Evolutionary conservation across 176 grass and related monocot species (phyloP), one percentile per base, ranked within the genome.

Genomic region (Juncus inflexus): DNA sequence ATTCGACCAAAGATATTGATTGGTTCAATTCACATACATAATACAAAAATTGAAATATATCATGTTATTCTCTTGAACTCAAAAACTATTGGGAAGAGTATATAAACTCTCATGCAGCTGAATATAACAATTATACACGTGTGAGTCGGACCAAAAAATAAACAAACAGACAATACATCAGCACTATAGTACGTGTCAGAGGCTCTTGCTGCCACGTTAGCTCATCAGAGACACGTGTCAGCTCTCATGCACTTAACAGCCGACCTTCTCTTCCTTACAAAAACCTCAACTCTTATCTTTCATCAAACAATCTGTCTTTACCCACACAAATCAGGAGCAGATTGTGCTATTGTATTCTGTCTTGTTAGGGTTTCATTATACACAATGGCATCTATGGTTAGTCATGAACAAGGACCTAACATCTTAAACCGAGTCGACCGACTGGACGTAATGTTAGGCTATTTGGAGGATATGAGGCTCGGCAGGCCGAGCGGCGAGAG

Each of bases 401-500:
- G 37, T 45, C 67, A 58, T 7, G 65, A 52, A n/a, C 43, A 71
- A 54, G 54, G 58, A 12, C 60, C 47, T 62, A 80, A 72, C 58
- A 76, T 94, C 70, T 62, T 94, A 57, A 62, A 76, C 40, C 75
- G 84, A 11, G 64, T 85, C 9, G 89, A 94, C 37, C 78, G 81
- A 12, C 63, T 88, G 69, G 89, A 94, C 58, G 6, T 85, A 28
- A 62, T 94, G 81, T 65, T 85, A 37, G 66, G 78, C 7, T 82
- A 78, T 72, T 66, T 88, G 59, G 84, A 94, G 71, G 81, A 85
- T 75, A 43, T 78, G 66, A 74, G 50, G 37, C 9, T 15, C 3
- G 6, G 41, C 42, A 42, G 52, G 49, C 59, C n/a, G 50, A 72
- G 60, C 10, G 5, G 43, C 9, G 43, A 51, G 5, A 63, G 63